phyloP scores from a whole-genome alignment of 345 rosid species.

The Gossypium herbaceum region DNA sequence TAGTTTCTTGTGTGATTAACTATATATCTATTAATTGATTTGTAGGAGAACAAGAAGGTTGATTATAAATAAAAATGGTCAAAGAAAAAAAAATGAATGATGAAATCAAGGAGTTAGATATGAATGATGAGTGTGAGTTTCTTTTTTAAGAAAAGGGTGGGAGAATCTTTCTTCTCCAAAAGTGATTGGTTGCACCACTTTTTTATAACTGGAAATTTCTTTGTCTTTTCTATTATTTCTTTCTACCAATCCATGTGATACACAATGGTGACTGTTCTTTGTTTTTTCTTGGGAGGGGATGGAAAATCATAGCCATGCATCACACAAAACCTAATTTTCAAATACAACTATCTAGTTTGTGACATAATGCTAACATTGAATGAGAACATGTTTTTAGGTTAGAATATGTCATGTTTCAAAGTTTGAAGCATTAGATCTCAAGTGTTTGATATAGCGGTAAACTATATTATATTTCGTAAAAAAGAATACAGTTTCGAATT shows the following conservation, averaged over 20 bases:
- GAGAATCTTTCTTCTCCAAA: not conserved
- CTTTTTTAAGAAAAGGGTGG: not conserved
- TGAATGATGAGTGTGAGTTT: not conserved
- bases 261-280: not conserved
- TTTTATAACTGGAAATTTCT: not conserved
- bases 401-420: not conserved
- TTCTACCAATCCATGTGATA: constrained; percentile 11
- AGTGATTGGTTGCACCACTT: not conserved
- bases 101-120: constrained; percentile 4
- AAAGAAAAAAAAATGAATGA: not conserved
- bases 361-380: not conserved
- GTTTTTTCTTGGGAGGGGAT: not conserved
- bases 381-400: not conserved
- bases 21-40: not conserved
- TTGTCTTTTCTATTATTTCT: not conserved
- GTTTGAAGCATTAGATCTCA: not conserved
- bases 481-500: too few species aligned
- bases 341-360: not conserved
- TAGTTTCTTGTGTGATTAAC: not conserved
- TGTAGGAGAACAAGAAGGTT: not conserved
- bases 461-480: too few species aligned
- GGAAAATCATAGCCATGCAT: constrained; percentile 18
- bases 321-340: not conserved
- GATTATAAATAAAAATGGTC: not conserved
- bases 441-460: fast-evolving